Evolutionary conservation across 2,329 filamentous ascomycete species (phyloP), one percentile per base, ranked within the genome.

Genomic region (Cadophora sp.): DNA sequence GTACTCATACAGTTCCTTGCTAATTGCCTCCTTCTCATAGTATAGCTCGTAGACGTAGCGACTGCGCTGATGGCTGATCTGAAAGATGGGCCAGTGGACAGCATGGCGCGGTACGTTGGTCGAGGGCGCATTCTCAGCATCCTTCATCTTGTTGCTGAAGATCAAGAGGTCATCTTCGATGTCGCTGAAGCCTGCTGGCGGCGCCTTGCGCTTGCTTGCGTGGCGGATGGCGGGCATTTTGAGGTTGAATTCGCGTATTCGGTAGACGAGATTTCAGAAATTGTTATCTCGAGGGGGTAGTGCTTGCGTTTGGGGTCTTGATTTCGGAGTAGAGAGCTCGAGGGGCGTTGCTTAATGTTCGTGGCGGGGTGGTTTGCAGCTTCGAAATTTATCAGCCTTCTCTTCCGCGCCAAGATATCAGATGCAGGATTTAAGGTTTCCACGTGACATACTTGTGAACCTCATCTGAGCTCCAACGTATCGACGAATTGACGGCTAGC

Each of bases 41-140:
- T 97, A 98, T 59, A 99, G 86, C 78, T 98, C 96, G 83, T 97
- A 99, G 72, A 99, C 91, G 81, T 99, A 99, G 77, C 93, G 89
- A 70, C 83, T 91, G 83, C 95, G 89, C 81, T 97, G 94, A 81
- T 99, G 96, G 27, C 91, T 91, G 78, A 99, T 97, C 80, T 98
- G 94, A 78, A 99, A 98, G 73, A 99, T 94, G 69, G 96, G 95
- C 96, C 96, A 99, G 72, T 94, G 88, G 74, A 93, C 92, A 81
- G 98, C 93, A 78, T 97, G 92, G 79, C 94, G 94, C 1, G 87
- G 87, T 0, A 88, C 92, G 86, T 86, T 93, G 87, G 82, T 92
- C 79, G 82, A 92, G 81, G 93, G 91, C 59, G 94, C 91, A 81
- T 97, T 97, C 79, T 97, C 94, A 63, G 96, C 96, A 78, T 97